Base-by-base conservation (phyloP, 1,139 yeast genomes). In the Kurtzmaniella natalensis region DNA sequence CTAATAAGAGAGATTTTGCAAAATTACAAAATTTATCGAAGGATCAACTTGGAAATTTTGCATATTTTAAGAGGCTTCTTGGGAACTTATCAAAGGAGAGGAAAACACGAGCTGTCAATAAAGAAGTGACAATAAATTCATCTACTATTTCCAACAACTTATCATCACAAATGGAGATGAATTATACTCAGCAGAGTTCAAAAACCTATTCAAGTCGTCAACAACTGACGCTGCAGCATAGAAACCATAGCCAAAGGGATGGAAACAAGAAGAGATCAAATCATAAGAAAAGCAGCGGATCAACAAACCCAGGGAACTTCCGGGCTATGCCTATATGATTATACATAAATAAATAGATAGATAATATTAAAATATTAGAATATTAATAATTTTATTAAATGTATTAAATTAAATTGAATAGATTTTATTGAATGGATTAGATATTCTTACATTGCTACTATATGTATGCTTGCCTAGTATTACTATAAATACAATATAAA, bases 1-100 rank as follows among this genome's bases (percentile, higher is more conserved):
- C 69, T 2, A 70, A 69, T 11, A 71, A 70, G 37, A 53, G 50
- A n/a, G 84, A 73, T 32, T 81, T 68, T 51, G 54, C 61, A 6
- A 57, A 55, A 32, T 48, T 78, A 21, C 54, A 55, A 2, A 76
- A 65, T 8, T 57, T 72, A 13, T 53, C 55, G 10, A 55, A 55
- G 25, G 64, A 55, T 8, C 78, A 75, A 37, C 46, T 51, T 15
- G 61, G 55, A 3, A 64, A 67, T 43, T 81, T 71, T 47, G 55
- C 56, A 25, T 57, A 61, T 42, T 78, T 81, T 51, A 74, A 69
- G 41, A 55, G 61, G 14, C 42, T 59, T 2, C 56, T 78, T 32
- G 56, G 54, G 5, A 60, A 57, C 19, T 51, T 80, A 23, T 41
- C 64, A 3, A 44, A 50, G 52, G 69, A 46, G 47, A 50, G 54